Evolutionary conservation across 345 rosid genomes (phyloP), one percentile per base, ranked within the genome.

Genomic region (Populus simonii): DNA sequence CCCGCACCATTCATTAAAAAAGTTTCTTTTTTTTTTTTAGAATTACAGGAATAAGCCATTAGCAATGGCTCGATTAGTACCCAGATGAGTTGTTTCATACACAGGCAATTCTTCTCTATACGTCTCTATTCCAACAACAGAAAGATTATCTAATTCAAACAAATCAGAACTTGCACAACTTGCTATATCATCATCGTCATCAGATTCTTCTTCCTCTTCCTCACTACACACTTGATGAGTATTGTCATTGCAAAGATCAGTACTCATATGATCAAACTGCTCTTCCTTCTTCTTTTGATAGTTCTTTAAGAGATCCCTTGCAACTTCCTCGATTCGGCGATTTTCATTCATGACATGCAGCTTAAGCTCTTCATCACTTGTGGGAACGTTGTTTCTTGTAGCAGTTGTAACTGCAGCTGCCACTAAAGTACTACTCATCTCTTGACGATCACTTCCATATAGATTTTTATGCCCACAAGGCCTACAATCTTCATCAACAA

Each of bases 151-250:
- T 82, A 96, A 63, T 70, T 96, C 99, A 47, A 96, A 96, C 25
- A 96, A 82, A 86, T 96, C 99, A 1, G 99, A 96, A 82, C 99
- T 96, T 23, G 98, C 94, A 66, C 70, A 96, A 79, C 99, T 96
- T 29, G 88, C 93, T 16, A 78, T 89, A 66, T 92, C 96, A 0
- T 88, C 93, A 0, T 91, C 92, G 0, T 87, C 92, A 0, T 88
- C 86, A 0, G 77, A 88, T 0, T 85, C 94, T 5, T 82, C 88
- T 0, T 80, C 78, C 25, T 68, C 90, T 1, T 45, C 71, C 2
- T 76, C 76, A n/a, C 47, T 62, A 0, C 25, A 62, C 2, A 6
- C 79, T 31, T 43, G 67, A 74, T 6, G 23, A 43, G 72, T 67
- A 45, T 66, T 67, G 33, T 45, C 80, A 65, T 41, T 76, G 59